Evolutionary conservation across 2,329 filamentous ascomycete genomes (phyloP), one percentile per base, ranked within the genome.

Genomic region (Parascedosporium putredinis): DNA sequence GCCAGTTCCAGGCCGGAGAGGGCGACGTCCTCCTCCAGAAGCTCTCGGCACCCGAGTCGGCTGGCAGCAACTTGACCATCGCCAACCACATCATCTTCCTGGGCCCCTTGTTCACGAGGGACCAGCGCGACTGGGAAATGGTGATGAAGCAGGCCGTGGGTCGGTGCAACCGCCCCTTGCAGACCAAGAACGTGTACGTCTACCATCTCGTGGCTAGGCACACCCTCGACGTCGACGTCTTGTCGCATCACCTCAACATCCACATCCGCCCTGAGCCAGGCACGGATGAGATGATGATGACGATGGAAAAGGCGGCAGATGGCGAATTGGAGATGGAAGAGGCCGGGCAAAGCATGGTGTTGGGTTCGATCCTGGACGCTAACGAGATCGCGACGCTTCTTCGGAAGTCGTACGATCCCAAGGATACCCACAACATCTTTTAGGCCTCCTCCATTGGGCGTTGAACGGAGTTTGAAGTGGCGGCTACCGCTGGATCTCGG

Each of bases 31-130:
- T 69, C 20, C 52, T 72, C 3, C 60, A 71, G 47, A 62, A 62
- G 27, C 60, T 71, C 25, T 65, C 64, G 55, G 62, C 61, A 8
- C 57, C 62, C 3, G 62, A 67, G 25, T 64, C 67, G 2, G 66
- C 70, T 0, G 69, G 70, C 0, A 64, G 61, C 20, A 71, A 72
- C 52, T 57, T 71, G 8, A 64, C 64, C 10, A 58, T 63, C 16
- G 69, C 68, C 1, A 70, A 67, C 50, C 69, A 71, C 49, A 57
- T 72, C 45, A 60, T 73, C 38, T 71, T 72, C 47, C 59, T 63
- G 0, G 64, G 59, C 4, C 65, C 68, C 0, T 59, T 64, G 12
- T 63, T 60, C 18, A 24, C 49, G n/a, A 53, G 54, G 4, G 57
- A 64, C 45, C 58, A 62, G 47, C 57, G 62, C 4, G 56, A 60